Base-by-base conservation (phyloP, 805 yeast genomes). In the Schwanniomyces polymorphus region DNA sequence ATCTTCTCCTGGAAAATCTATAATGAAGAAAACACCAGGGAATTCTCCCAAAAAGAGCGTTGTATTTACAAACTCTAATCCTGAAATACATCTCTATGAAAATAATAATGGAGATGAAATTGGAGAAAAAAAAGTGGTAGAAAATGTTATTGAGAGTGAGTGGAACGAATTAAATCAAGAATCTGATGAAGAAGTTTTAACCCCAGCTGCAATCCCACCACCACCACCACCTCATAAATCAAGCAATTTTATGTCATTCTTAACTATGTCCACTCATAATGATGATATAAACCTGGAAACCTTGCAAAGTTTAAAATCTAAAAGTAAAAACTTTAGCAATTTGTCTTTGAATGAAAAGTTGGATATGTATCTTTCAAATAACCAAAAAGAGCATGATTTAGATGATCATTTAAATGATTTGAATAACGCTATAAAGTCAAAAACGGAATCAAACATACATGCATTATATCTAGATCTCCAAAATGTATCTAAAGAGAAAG, bases 281-380 rank as follows among this genome's bases (percentile, higher is more conserved):
- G 52, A 58, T n/a, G 56, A 50, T 16, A 38, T 53, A 9, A 63
- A 59, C 38, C 26, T 42, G 23, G 33, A 48, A 2, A 39, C 56
- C 1, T 46, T 61, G 17, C 53, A 55, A 12, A 45, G 51, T 8
- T 46, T 58, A 42, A 60, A 54, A 41, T 48, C 63, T 28, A 57
- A 54, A 63, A 66, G 51, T 49, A 47, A 55, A 35, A 49, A 59
- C 45, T 54, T 55, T 56, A 48, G 67, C 57, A 59, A 65, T 63
- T 42, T 72, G 37, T 59, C 74, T 2, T 58, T 78, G 34, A 74
- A 74, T 49, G 76, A 78, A 49, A 76, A 74, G 54, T 61, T 79
- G 46, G 76, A 74, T 46, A 63, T 77, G 2, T 74, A 70, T 38
- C 60, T 78, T 12, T 62, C 63, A 27, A 52, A 48, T 29, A 57